Evolutionary conservation across 2,329 filamentous ascomycete species (phyloP).

Genomic region (Didymella lethalis): DNA sequence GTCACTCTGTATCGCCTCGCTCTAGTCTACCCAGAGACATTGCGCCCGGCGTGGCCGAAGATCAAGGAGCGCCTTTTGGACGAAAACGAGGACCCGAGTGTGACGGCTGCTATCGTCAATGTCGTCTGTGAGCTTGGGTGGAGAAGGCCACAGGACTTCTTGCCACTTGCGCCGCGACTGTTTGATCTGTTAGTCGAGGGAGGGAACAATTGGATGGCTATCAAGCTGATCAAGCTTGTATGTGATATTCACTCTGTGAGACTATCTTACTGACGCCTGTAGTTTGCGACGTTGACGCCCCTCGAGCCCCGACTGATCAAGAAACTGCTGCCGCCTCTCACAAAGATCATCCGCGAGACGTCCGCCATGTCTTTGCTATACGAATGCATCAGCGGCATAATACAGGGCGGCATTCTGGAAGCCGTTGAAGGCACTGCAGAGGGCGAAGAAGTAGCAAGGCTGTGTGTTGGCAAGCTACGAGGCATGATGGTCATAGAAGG

Average conservation of each 20-base stretch:
- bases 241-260: constrained; percentile 39
- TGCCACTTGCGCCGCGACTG: constrained; percentile 87
- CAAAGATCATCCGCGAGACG: constrained; percentile 91
- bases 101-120: constrained; percentile 95
- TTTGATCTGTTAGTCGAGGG: constrained; percentile 93
- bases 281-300: constrained; percentile 95
- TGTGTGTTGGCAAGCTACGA: constrained; percentile 91
- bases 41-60: constrained; percentile 93
- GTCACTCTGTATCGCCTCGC: constrained; percentile 93
- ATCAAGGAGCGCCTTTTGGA: constrained; percentile 95
- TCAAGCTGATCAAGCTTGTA: constrained; percentile 97
- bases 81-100: constrained; percentile 86
- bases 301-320: constrained; percentile 89
- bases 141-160: constrained; percentile 90
- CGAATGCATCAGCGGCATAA: constrained; percentile 98
- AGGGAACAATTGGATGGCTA: constrained; percentile 99
- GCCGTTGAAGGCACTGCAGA: constrained; percentile 80
- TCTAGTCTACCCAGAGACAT: constrained; percentile 93
- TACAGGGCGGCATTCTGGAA: constrained; percentile 92
- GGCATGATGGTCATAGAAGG: constrained; percentile 94
- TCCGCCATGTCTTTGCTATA: constrained; percentile 98
- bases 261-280: constrained; percentile 24
- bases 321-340: constrained; percentile 89
- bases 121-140: constrained; percentile 96
- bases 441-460: constrained; percentile 86